A percentile compares a stretch with the other conserved stretches of the same genome.
Evolutionary conservation across 495 filamentous ascomycete species (phyloP).

Genomic region (Chaetomium tenue): DNA sequence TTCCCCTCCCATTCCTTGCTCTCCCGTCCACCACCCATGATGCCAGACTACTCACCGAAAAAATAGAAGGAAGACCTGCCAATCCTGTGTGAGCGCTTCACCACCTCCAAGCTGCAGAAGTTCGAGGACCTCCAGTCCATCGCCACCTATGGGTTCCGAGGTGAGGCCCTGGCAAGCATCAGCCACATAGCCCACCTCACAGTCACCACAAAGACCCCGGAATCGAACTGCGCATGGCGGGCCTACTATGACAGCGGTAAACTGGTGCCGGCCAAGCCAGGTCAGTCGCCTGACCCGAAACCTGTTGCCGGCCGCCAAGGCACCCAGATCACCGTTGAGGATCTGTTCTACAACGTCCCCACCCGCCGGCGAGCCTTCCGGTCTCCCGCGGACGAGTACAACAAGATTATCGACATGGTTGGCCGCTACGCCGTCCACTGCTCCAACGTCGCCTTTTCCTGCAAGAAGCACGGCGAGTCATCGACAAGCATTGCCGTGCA

Average conservation of each 20-base stretch:
- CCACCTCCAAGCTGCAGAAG: constrained; percentile 90
- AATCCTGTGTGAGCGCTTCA: constrained; percentile 95
- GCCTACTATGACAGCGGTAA: constrained; percentile 85
- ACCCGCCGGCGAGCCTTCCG: constrained; percentile 86
- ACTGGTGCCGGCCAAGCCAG: constrained; percentile 83
- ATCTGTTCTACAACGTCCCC: constrained; percentile 95
- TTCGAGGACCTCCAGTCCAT: constrained; percentile 94
- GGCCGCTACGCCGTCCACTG: constrained; percentile 97
- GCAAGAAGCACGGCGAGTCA: constrained; percentile 92
- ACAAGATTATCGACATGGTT: constrained; percentile 95
- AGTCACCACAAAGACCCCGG: constrained; percentile 89
- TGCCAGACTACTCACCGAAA: constrained; percentile 25
- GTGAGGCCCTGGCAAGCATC: constrained; percentile 96
- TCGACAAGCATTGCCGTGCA: constrained; percentile 76
- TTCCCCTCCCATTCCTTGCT: no score
- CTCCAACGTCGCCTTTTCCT: constrained; percentile 83
- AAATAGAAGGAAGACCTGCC: constrained; percentile 80
- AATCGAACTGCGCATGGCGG: constrained; percentile 84
- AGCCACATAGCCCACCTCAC: constrained; percentile 97
- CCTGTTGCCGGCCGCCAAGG: constrained; percentile 87
- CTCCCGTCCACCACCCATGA: not conserved
- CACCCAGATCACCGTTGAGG: constrained; percentile 96
- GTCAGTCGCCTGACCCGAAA: constrained; percentile 84
- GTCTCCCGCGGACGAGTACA: constrained; percentile 91
- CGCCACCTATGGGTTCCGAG: constrained; percentile 94